Evolutionary conservation across 441 rosid species (phyloP).

Genomic region (Syzygium syzygioides): DNA sequence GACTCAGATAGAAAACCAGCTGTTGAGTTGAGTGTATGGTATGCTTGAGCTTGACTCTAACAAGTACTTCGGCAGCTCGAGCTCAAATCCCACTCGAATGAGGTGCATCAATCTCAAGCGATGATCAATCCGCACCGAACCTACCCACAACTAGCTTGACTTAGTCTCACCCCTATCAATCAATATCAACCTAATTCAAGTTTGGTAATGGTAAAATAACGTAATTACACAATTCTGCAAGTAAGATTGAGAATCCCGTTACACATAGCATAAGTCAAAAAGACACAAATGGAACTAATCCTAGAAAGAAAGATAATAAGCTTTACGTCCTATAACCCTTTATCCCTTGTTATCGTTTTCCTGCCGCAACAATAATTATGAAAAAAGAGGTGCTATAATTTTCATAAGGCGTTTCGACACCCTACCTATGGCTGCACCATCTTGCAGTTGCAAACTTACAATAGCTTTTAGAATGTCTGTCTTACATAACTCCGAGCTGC

Average conservation of each 20-base stretch:
- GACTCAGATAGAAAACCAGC: neutral
- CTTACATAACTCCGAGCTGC: neutral
- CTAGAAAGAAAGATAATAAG: neutral
- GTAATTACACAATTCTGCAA: no score
- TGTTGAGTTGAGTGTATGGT: accelerated
- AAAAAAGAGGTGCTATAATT: no score
- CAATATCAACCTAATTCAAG: neutral
- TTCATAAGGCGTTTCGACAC: no score
- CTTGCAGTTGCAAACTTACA: neutral
- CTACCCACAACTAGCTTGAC: neutral
- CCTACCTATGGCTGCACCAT: neutral
- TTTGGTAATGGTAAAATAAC: no score
- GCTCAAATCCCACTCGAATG: neutral
- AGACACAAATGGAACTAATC: neutral
- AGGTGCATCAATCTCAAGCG: neutral
- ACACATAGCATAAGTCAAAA: neutral
- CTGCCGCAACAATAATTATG: no score
- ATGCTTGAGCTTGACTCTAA: neutral
- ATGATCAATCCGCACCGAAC: neutral
- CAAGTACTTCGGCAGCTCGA: neutral
- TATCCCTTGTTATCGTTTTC: no score
- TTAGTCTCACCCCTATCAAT: neutral
- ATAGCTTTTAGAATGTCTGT: neutral
- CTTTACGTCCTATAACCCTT: neutral
- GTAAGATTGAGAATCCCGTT: neutral